Percentiles rank a stretch among this genome's conserved stretches.
phyloP scores from a whole-genome alignment of 108 stramenopile species.

The Fistulifera pelliculosa region DNA sequence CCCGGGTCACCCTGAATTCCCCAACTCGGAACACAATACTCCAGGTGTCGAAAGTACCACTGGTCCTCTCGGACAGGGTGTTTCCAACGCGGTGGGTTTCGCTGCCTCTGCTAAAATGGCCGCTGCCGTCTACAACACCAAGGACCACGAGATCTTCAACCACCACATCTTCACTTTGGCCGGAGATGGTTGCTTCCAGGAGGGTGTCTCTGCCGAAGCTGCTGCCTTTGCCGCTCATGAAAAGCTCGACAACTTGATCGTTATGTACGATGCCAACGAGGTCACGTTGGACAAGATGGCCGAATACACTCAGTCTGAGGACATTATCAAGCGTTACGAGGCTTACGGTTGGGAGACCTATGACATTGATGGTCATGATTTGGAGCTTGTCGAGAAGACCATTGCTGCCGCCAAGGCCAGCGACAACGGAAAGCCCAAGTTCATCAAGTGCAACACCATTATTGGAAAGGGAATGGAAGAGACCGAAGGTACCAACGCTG shows the following conservation, averaged over 20 bases:
- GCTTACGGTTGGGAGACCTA: constrained; percentile 97
- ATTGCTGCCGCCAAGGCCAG: constrained; percentile 62
- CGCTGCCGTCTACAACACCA: constrained; percentile 87
- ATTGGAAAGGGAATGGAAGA: constrained; percentile 88
- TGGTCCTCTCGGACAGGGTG: constrained; percentile 96
- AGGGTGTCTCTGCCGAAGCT: constrained; percentile 93
- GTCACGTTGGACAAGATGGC: constrained; percentile 97
- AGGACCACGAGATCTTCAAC: constrained; percentile 63
- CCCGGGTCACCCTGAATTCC: constrained; percentile 98
- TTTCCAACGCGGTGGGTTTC: constrained; percentile 95
- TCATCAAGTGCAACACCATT: constrained; percentile 87
- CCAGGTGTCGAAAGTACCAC: constrained; percentile 95
- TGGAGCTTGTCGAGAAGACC: constrained; percentile 70
- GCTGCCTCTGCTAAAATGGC: constrained; percentile 90
- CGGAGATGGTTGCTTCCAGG: constrained; percentile 97
- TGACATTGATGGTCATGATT: constrained; percentile 75
- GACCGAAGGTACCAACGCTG: constrained; percentile 66
- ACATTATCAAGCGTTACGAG: constrained; percentile 90
- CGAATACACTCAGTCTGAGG: constrained; percentile 86
- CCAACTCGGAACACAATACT: constrained; percentile 75
- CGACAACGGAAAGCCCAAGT: constrained; percentile 78
- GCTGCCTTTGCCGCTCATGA: constrained; percentile 90
- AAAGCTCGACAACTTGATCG: constrained; percentile 91
- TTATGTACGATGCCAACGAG: constrained; percentile 96
- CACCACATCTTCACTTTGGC: constrained; percentile 94